Evolutionary conservation across 495 filamentous ascomycete species (phyloP).

Genomic region (Acidiella bohemica): DNA sequence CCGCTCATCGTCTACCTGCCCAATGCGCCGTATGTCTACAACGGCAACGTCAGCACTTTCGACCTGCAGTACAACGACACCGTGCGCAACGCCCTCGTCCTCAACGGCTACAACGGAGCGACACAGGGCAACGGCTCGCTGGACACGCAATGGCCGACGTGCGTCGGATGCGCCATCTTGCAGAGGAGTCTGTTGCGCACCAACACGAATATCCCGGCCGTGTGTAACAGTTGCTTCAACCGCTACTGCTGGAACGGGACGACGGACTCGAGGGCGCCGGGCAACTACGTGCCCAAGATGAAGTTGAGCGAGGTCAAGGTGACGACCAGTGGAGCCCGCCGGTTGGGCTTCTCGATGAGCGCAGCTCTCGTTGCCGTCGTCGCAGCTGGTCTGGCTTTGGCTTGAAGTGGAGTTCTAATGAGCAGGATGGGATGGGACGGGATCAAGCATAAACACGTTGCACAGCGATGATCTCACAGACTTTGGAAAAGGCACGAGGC

Average conservation of each 20-base stretch:
- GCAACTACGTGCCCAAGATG: conserved; percentile 8
- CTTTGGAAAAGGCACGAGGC: too few species aligned
- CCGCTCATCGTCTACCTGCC: conserved; percentile 86
- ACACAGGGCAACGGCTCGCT: conserved; percentile 67
- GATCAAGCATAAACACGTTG: too few species aligned
- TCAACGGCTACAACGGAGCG: conserved; percentile 70
- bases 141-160: conserved; percentile 59
- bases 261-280: conserved; percentile 29
- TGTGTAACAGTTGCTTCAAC: conserved; percentile 61
- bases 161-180: conserved; percentile 84
- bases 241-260: conserved; percentile 84
- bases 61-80: conserved; percentile 43
- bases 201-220: conserved; percentile 45
- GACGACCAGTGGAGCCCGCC: not conserved
- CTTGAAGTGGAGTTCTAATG: too few species aligned
- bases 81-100: conserved; percentile 61
- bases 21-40: conserved; percentile 62
- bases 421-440: too few species aligned
- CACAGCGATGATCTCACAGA: too few species aligned
- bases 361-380: not conserved
- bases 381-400: too few species aligned
- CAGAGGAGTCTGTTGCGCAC: conserved; percentile 57
- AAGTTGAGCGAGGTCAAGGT: conserved; percentile 6
- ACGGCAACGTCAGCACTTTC: conserved; percentile 66
- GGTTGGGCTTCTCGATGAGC: not conserved